Evolutionary conservation across 208 protist genomes (phyloP).

Genomic region (Crithidia brevicula): DNA sequence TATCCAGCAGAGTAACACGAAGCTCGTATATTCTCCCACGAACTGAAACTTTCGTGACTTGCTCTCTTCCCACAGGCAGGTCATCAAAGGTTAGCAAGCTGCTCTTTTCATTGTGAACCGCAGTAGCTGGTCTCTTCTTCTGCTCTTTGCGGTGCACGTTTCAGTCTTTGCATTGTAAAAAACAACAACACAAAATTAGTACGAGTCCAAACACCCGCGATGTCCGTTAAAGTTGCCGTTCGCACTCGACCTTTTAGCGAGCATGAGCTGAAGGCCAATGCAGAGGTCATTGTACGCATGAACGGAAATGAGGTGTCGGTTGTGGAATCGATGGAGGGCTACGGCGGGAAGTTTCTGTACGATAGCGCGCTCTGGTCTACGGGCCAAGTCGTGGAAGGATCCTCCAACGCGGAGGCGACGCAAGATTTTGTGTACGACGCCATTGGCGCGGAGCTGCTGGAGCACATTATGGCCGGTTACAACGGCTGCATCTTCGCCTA

Average conservation of each 20-base stretch:
- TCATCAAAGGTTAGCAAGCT: too few relatives aligned
- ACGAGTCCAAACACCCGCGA: not conserved
- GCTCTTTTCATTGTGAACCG: too few relatives aligned
- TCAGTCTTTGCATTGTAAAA: too few relatives aligned
- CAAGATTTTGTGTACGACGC: constrained; percentile 69
- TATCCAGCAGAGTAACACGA: too few relatives aligned
- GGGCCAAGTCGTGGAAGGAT: constrained; percentile 35
- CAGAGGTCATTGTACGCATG: constrained; percentile 70
- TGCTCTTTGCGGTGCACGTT: too few relatives aligned
- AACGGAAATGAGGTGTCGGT: constrained; percentile 60
- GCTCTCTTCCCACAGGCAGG: too few relatives aligned
- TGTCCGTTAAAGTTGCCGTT: constrained; percentile 86
- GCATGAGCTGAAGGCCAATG: constrained; percentile 48
- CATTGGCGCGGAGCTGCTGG: constrained; percentile 58
- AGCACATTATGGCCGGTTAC: constrained; percentile 75
- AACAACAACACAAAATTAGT: too few relatives aligned
- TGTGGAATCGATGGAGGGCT: constrained; percentile 40
- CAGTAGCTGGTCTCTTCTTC: too few relatives aligned
- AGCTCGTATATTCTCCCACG: too few relatives aligned
- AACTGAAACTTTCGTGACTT: too few relatives aligned
- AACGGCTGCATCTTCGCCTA: constrained; percentile 92
- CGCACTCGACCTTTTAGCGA: constrained; percentile 68
- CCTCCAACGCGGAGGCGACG: constrained; percentile 48
- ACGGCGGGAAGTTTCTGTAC: constrained; percentile 61
- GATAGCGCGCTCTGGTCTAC: constrained; percentile 78